Conservation (phyloP, 768 basidiomycete genomes). For the Lepiota brunneoincarnata region DNA sequence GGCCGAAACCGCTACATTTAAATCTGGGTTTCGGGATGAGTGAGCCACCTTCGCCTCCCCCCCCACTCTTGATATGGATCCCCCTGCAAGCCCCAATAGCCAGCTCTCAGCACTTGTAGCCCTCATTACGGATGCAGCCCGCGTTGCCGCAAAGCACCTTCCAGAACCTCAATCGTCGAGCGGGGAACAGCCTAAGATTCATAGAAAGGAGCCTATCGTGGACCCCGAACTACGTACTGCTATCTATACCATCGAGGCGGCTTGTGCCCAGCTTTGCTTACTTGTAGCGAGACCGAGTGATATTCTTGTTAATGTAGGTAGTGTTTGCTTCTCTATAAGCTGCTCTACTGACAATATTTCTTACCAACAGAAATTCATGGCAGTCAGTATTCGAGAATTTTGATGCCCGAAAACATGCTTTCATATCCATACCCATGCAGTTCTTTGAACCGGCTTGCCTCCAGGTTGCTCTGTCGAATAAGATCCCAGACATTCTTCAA, state of each 20-base stretch:
- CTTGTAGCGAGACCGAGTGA: conserved; percentile 29
- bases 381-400: not conserved
- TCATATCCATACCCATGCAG: conserved; percentile 11
- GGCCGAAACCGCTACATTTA: not conserved
- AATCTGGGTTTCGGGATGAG: not conserved
- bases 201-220: conserved; percentile 11
- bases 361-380: conserved; percentile 16
- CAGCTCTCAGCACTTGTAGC: conserved; percentile 18
- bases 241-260: conserved; percentile 30
- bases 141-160: conserved; percentile 26
- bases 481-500: conserved; percentile 35
- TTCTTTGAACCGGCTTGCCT: conserved; percentile 31
- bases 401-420: not conserved
- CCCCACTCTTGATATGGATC: not conserved
- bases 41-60: not conserved
- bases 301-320: conserved; percentile 24
- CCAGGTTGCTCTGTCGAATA: conserved; percentile 30
- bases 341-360: not conserved
- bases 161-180: conserved; percentile 21
- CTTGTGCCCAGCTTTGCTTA: conserved; percentile 30
- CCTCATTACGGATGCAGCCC: conserved; percentile 18
- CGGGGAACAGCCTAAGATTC: conserved; percentile 31
- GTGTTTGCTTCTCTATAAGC: not conserved
- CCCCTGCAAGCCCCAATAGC: not conserved
- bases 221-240: conserved; percentile 24